These are phyloP conservation scores for Chalara sp. DNA, from an alignment of 2,329 filamentous ascomycete species.

Conservation along the genomic window DNA sequence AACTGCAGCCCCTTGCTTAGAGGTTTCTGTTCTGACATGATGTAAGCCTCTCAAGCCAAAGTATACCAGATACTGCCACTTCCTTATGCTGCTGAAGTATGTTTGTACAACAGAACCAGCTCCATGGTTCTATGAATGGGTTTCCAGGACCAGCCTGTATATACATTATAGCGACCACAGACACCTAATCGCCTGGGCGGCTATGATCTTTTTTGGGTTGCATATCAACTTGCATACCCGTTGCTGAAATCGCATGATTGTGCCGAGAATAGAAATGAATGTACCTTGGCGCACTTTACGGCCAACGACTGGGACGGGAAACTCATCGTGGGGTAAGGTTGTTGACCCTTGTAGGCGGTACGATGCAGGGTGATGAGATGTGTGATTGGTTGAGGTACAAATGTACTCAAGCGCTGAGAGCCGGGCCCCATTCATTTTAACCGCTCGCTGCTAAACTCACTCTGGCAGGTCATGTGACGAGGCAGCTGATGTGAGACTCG, in stretches of 20 bases:
- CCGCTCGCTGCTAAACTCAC: too few relatives aligned
- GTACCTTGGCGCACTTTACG: not conserved
- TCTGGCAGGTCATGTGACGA: too few relatives aligned
- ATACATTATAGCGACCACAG: not conserved
- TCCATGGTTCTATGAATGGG: too few relatives aligned
- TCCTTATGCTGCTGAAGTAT: too few relatives aligned
- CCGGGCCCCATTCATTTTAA: too few relatives aligned
- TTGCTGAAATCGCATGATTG: too few relatives aligned
- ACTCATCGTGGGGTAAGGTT: not conserved
- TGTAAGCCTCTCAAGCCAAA: too few relatives aligned
- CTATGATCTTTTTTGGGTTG: not conserved
- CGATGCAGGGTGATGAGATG: conserved; percentile 17
- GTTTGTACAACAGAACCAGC: too few relatives aligned
- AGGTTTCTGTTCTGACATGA: conserved; percentile 16
- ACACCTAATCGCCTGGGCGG: conserved; percentile 14
- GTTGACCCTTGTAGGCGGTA: conserved; percentile 11
- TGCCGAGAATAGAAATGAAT: too few relatives aligned
- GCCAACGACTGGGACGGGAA: conserved; percentile 7
- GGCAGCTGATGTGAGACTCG: too few relatives aligned
- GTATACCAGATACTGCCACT: not conserved
- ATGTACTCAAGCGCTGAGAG: not conserved
- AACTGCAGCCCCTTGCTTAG: conserved; percentile 24
- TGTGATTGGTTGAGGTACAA: conserved; percentile 6
- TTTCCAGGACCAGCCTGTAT: not conserved
- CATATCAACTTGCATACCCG: too few relatives aligned